phyloP scores from a whole-genome alignment of 495 filamentous ascomycete species.

The Podospora fimiseda region DNA sequence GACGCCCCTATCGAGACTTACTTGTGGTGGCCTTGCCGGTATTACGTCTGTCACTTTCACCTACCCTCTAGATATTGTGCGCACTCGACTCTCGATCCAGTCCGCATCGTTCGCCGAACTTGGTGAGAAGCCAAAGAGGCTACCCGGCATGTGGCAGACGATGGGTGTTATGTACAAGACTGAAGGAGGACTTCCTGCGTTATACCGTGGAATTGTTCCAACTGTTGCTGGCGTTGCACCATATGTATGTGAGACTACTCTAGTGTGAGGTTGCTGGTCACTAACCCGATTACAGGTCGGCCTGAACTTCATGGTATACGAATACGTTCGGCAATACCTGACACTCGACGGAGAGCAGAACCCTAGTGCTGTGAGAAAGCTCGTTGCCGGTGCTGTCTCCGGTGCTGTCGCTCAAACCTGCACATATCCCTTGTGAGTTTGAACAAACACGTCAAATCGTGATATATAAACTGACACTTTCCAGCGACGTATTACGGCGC shows the following conservation, averaged over 20 bases:
- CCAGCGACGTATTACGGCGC: conserved; percentile 85
- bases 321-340: conserved; percentile 73
- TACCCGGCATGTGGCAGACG: conserved; percentile 91
- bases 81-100: conserved; percentile 91
- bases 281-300: conserved; percentile 57
- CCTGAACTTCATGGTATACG: conserved; percentile 97
- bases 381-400: conserved; percentile 82
- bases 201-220: conserved; percentile 89
- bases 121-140: conserved; percentile 48
- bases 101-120: conserved; percentile 87
- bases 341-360: conserved; percentile 86
- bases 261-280: conserved; percentile 17
- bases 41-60: conserved; percentile 82
- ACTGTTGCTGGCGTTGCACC: conserved; percentile 94
- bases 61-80: conserved; percentile 89
- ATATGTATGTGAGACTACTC: conserved; percentile 58
- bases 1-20: conserved; percentile 59
- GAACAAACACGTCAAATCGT: too few species aligned
- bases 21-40: conserved; percentile 84
- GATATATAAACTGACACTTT: conserved; percentile 13
- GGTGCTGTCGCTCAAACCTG: conserved; percentile 96
- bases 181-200: conserved; percentile 74
- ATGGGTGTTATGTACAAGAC: conserved; percentile 79
- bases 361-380: conserved; percentile 70
- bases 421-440: conserved; percentile 94